Percentiles rank a stretch among this genome's conserved stretches.
Conservation (phyloP, 2,329 filamentous ascomycete genomes). For the Colletotrichum sp. region DNA sequence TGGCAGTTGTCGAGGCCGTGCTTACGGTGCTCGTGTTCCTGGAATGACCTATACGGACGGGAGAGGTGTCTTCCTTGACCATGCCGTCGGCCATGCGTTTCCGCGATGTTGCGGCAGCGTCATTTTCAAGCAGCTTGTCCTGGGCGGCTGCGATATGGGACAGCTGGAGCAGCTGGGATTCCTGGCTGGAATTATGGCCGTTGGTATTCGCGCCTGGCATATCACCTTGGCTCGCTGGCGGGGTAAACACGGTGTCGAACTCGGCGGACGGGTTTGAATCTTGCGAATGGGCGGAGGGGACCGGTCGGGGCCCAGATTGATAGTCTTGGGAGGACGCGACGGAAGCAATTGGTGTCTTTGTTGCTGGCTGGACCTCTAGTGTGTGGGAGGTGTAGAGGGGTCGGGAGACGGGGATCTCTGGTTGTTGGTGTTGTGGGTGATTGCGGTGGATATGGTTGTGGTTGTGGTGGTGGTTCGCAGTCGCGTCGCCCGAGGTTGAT, state of each 20-base stretch:
- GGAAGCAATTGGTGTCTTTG: slow-evolving; percentile 27
- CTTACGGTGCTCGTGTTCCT: slow-evolving; percentile 75
- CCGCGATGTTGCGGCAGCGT: slow-evolving; percentile 45
- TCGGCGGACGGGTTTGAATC: slow-evolving; percentile 30
- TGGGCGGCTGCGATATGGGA: slow-evolving; percentile 62
- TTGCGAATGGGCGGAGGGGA: slow-evolving; percentile 30
- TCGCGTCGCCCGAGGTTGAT: slow-evolving; percentile 16
- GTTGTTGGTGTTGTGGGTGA: background rate
- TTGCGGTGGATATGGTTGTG: background rate
- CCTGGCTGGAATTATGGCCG: slow-evolving; percentile 52
- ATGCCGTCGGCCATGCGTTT: slow-evolving; percentile 82
- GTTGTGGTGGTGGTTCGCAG: slow-evolving; percentile 15
- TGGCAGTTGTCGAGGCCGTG: slow-evolving; percentile 64
- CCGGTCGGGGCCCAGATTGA: slow-evolving; percentile 9
- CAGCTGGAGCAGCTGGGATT: slow-evolving; percentile 62
- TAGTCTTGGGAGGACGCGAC: slow-evolving; percentile 20
- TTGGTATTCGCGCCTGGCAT: slow-evolving; percentile 30
- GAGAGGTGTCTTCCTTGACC: slow-evolving; percentile 66
- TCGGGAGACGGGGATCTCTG: background rate
- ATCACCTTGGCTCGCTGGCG: slow-evolving; percentile 29
- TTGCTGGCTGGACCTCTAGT: slow-evolving; percentile 21
- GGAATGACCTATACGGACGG: slow-evolving; percentile 63
- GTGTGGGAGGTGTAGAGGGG: background rate
- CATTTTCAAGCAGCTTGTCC: slow-evolving; percentile 49
- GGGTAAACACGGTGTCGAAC: slow-evolving; percentile 31